Conservation (phyloP, 345 rosid species). For the Dimocarpus longan region DNA sequence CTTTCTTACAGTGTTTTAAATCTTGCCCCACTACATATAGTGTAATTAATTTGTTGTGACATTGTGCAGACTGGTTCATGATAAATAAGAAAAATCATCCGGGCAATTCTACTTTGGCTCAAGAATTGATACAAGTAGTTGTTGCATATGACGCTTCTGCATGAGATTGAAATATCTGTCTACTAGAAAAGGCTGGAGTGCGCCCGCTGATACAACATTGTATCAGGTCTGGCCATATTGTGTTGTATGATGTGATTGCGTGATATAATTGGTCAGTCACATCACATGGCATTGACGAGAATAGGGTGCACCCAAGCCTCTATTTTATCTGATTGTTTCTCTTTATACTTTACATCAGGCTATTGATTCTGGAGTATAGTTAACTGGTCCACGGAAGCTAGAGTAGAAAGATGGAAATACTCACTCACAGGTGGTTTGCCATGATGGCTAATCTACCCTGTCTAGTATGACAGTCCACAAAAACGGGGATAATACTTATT, state of each 20-base stretch:
- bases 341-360: too few relatives aligned
- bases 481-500: too few relatives aligned
- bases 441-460: too few relatives aligned
- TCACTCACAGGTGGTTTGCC: too few relatives aligned
- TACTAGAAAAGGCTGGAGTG: neutral
- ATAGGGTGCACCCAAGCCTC: too few relatives aligned
- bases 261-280: too few relatives aligned
- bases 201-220: neutral
- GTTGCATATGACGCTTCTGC: neutral
- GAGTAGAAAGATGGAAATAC: too few relatives aligned
- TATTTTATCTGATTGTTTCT: too few relatives aligned
- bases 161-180: neutral
- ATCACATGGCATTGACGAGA: too few relatives aligned
- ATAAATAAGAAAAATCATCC: conserved; percentile 35
- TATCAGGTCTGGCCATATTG: neutral
- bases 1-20: conserved; percentile 20
- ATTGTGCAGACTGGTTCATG: conserved; percentile 44
- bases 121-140: neutral
- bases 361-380: too few relatives aligned
- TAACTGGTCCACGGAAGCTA: too few relatives aligned
- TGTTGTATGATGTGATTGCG: neutral
- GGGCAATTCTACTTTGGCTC: conserved; percentile 13
- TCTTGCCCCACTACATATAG: conserved; percentile 26
- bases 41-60: conserved; percentile 46
- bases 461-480: too few relatives aligned